These are phyloP conservation scores for Aureococcus anophagefferens DNA, from an alignment of 108 stramenopile genomes.

Conservation along the genomic window DNA sequence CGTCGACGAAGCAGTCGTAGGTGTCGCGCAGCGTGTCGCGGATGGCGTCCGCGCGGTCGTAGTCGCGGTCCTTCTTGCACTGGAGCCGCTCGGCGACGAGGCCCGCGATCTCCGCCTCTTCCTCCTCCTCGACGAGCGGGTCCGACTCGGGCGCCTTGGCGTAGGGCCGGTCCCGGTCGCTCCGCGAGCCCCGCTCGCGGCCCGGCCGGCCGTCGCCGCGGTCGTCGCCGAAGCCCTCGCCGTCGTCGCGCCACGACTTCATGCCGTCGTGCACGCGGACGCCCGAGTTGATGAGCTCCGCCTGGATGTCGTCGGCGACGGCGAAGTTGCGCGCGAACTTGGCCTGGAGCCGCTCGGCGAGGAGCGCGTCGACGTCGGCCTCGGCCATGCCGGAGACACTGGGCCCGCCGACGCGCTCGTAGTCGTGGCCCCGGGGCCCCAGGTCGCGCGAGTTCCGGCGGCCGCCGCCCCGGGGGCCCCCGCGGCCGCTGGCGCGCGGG, in stretches of 20 bases:
- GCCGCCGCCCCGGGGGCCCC: no score
- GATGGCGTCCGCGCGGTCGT: slow-evolving; percentile 9
- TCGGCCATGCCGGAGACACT: no score
- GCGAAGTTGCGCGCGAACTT: slow-evolving; percentile 47
- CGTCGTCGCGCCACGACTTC: slow-evolving; percentile 58
- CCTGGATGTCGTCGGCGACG: slow-evolving; percentile 51
- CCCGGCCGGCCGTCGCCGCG: neutral
- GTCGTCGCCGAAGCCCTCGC: slow-evolving; percentile 11
- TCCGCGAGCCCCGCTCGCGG: neutral
- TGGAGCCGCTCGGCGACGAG: slow-evolving; percentile 1
- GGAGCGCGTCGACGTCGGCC: slow-evolving; percentile 45
- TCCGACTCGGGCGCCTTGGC: neutral
- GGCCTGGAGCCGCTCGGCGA: slow-evolving; percentile 50
- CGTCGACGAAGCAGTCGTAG: slow-evolving; percentile 11
- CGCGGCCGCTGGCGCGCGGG: neutral
- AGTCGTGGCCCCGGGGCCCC: no score
- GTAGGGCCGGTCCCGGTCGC: neutral
- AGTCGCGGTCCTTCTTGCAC: neutral
- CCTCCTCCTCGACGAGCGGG: neutral
- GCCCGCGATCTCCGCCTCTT: slow-evolving; percentile 2
- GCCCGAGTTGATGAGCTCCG: slow-evolving; percentile 30
- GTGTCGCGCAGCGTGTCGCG: neutral
- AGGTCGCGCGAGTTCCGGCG: no score
- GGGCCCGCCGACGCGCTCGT: no score
- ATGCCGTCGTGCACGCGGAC: slow-evolving; percentile 49